A percentile compares a stretch with the other conserved stretches of the same genome.
Conservation (phyloP, 202 grass and related monocot genomes). For the Carex sylvatica region DNA sequence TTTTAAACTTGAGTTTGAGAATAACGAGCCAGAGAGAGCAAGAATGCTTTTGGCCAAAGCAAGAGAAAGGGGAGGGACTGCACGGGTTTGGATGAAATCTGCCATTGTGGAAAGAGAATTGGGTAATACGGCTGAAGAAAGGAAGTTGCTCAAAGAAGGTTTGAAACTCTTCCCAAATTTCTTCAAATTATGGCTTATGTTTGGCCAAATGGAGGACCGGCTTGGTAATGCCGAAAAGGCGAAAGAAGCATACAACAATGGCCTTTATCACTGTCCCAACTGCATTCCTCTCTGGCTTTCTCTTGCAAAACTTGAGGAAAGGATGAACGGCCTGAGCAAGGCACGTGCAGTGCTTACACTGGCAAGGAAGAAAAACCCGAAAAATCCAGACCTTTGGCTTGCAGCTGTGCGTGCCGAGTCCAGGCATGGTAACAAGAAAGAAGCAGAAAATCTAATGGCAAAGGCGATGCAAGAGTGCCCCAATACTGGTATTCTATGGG, state of each 20-base stretch:
- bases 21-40: conserved; percentile 89
- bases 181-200: conserved; percentile 92
- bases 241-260: conserved; percentile 78
- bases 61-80: conserved; percentile 88
- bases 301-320: conserved; percentile 75
- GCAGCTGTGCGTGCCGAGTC: conserved; percentile 73
- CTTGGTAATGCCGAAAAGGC: conserved; percentile 49
- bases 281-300: conserved; percentile 84
- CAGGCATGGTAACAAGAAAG: conserved; percentile 77
- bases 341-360: conserved; percentile 82
- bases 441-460: conserved; percentile 71
- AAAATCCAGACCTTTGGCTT: conserved; percentile 87
- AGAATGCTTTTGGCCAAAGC: conserved; percentile 86
- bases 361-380: conserved; percentile 82
- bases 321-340: conserved; percentile 74
- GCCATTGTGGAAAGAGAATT: conserved; percentile 81
- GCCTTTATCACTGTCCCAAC: conserved; percentile 57
- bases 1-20: conserved; percentile 97
- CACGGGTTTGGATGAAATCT: conserved; percentile 98
- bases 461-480: conserved; percentile 92
- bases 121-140: conserved; percentile 63
- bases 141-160: conserved; percentile 78
- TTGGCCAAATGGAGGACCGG: conserved; percentile 88
- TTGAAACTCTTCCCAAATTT: conserved; percentile 77
- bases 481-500: conserved; percentile 86